Percentiles rank a stretch among this genome's conserved stretches.
Evolutionary conservation across 2,329 filamentous ascomycete species (phyloP).

Genomic region (Penicillium nordicum): DNA sequence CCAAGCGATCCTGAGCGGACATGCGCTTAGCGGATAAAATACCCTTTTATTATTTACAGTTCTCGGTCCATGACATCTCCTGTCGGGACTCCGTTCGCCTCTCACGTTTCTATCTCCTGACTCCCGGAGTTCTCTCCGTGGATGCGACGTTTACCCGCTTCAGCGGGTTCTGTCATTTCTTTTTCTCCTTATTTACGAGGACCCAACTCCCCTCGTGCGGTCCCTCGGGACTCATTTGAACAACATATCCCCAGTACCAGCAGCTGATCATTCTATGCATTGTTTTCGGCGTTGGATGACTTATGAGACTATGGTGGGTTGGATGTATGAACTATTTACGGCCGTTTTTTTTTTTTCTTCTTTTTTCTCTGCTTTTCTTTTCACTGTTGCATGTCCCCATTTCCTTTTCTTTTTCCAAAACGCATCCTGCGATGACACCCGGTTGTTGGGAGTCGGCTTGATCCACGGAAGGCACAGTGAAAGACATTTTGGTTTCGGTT

Average conservation of each 20-base stretch:
- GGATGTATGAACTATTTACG: slow-evolving; percentile 34
- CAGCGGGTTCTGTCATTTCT: neutral
- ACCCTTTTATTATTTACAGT: neutral
- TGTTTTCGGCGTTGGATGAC: slow-evolving; percentile 32
- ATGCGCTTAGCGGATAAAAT: slow-evolving; percentile 34
- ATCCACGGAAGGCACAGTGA: slow-evolving; percentile 17
- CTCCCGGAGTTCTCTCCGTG: neutral
- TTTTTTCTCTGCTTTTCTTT: slow-evolving; percentile 16
- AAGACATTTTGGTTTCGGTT: slow-evolving; percentile 17
- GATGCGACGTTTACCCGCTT: neutral
- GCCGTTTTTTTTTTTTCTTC: slow-evolving; percentile 16
- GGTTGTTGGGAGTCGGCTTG: neutral
- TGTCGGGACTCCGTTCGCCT: neutral
- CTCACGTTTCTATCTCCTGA: neutral
- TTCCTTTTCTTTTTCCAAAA: slow-evolving; percentile 14
- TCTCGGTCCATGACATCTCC: neutral
- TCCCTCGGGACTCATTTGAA: slow-evolving; percentile 7
- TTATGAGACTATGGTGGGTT: slow-evolving; percentile 30
- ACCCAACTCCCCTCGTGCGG: neutral
- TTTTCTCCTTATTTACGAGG: slow-evolving; percentile 4
- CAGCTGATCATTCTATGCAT: slow-evolving; percentile 25
- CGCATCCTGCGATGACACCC: slow-evolving; percentile 3
- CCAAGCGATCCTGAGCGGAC: slow-evolving; percentile 42
- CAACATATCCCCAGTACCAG: slow-evolving; percentile 6
- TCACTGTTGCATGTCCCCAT: slow-evolving; percentile 17